Conservation (phyloP, 2,329 filamentous ascomycete species). For the Sporothrix variecibatus region DNA sequence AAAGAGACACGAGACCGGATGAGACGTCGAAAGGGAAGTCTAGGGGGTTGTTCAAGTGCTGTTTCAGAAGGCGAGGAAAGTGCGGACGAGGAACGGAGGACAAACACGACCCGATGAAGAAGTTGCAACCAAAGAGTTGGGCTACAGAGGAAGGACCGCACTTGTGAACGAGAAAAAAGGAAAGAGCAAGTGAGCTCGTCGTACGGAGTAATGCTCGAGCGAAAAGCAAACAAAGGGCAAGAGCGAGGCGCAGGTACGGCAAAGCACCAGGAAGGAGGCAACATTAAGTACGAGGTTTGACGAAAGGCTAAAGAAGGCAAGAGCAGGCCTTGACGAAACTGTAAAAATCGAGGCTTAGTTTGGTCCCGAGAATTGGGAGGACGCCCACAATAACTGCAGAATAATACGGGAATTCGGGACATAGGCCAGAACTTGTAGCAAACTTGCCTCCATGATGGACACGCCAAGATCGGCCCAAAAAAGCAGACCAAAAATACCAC, state of each 20-base stretch:
- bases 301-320: background rate
- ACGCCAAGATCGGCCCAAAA: background rate
- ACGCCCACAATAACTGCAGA: conserved; percentile 9
- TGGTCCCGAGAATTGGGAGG: background rate
- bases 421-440: background rate
- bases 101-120: background rate
- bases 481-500: background rate
- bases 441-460: background rate
- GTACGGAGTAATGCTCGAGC: background rate
- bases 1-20: conserved; percentile 1
- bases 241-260: conserved; percentile 1
- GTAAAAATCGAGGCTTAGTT: background rate
- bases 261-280: background rate
- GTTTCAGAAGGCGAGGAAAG: conserved; percentile 9
- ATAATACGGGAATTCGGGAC: background rate
- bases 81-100: background rate
- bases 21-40: background rate
- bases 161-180: background rate
- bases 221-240: conserved; percentile 10
- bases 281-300: background rate
- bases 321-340: background rate
- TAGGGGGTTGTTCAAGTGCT: background rate
- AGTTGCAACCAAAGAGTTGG: background rate
- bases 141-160: background rate
- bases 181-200: background rate